Percentiles rank a stretch among this genome's conserved stretches.
These are phyloP conservation scores for Taiozyma sp. DNA, from an alignment of 1,139 yeast genomes.

Conservation along the genomic window DNA sequence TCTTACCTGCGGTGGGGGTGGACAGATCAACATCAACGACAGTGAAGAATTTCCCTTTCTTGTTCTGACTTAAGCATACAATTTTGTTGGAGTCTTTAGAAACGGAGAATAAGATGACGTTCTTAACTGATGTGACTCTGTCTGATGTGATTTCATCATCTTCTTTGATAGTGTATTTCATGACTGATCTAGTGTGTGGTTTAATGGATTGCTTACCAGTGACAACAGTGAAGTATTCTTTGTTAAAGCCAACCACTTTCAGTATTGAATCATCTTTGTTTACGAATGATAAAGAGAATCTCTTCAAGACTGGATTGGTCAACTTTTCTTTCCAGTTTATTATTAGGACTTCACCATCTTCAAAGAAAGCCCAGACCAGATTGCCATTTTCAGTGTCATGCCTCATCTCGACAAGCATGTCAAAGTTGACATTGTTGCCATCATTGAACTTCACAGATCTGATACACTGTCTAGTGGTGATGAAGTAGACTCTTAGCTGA, in stretches of 20 bases:
- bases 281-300: slow-evolving; percentile 7
- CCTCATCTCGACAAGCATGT: slow-evolving; percentile 36
- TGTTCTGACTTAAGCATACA: slow-evolving; percentile 37
- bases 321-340: slow-evolving; percentile 59
- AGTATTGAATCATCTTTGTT: slow-evolving; percentile 25
- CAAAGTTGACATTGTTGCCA: slow-evolving; percentile 26
- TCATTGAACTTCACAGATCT: slow-evolving; percentile 49
- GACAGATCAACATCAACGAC: slow-evolving; percentile 5
- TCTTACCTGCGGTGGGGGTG: slow-evolving; percentile 9
- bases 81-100: slow-evolving; percentile 43
- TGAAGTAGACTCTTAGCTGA: slow-evolving; percentile 68
- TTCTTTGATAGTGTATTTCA: slow-evolving; percentile 24
- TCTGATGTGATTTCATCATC: slow-evolving; percentile 18
- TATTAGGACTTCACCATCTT: slow-evolving; percentile 38
- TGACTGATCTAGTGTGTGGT: slow-evolving; percentile 31
- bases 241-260: slow-evolving; percentile 30
- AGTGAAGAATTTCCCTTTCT: slow-evolving; percentile 26
- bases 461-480: slow-evolving; percentile 74
- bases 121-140: slow-evolving; percentile 29
- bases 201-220: slow-evolving; percentile 32
- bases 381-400: slow-evolving; percentile 36
- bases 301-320: slow-evolving; percentile 14
- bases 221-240: slow-evolving; percentile 27
- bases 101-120: slow-evolving; percentile 36
- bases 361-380: slow-evolving; percentile 42